A percentile compares a stretch with the other conserved stretches of the same genome.
phyloP scores from a whole-genome alignment of 805 yeast species.

The Cyberlindnera euphorbiae region DNA sequence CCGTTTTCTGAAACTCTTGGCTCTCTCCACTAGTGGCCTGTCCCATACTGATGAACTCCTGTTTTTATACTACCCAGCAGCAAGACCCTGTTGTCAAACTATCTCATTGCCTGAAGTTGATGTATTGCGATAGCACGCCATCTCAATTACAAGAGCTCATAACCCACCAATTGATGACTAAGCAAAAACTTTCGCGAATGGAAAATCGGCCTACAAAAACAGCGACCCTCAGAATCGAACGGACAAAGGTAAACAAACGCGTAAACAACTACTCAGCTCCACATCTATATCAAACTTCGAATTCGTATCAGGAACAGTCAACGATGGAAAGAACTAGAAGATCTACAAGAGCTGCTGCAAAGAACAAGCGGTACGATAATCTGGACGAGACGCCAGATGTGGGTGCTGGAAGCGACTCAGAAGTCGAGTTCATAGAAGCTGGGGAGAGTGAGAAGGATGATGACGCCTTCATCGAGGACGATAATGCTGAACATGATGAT shows the following conservation, averaged over 20 bases:
- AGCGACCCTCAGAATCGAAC: constrained; percentile 3
- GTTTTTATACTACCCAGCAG: too few species aligned
- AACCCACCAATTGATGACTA: not conserved
- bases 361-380: not conserved
- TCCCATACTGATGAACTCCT: constrained; percentile 26
- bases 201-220: not conserved
- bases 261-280: not conserved
- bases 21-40: constrained; percentile 18
- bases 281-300: not conserved
- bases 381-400: too few species aligned
- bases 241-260: constrained; percentile 1
- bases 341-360: constrained; percentile 3
- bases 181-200: not conserved
- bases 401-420: constrained; percentile 2
- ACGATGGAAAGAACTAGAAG: constrained; percentile 3
- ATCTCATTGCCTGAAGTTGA: not conserved
- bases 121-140: too few species aligned
- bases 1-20: constrained; percentile 4
- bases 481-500: constrained; percentile 4
- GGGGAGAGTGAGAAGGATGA: not conserved
- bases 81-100: not conserved
- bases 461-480: constrained; percentile 2
- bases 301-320: not conserved
- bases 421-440: constrained; percentile 5
- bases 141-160: too few species aligned